Base-by-base conservation (phyloP, 148 eudicot species). In the Cornus kousa region DNA sequence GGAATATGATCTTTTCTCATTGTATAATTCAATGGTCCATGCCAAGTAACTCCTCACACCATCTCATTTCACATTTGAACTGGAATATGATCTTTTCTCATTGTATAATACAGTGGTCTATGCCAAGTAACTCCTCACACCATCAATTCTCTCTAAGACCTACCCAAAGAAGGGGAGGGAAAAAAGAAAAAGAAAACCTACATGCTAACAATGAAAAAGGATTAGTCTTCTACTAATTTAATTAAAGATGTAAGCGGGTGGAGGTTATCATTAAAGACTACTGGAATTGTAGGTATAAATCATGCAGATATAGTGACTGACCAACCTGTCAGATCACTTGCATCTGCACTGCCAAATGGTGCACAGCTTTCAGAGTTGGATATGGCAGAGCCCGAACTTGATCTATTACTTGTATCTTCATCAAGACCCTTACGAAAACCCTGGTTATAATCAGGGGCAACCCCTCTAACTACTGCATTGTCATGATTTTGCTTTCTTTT, bases 331-430 rank as follows among this genome's bases (percentile, higher is more conserved):
- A 93, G 88, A 80, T 96, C 97, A 90, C 97, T 92, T 76, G 87
- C 93, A 88, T 94, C 99, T 59, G 86, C 93, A 82, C 88, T 82
- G 74, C 92, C 89, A 82, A 89, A 91, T 84, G 87, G 97, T 43
- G 91, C 89, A 88, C 90, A 94, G 83, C 97, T 94, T 76, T 96
- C 98, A n/a, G 98, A 88, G 74, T 96, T 96, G 23, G 99, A 96
- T 76, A 92, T 79, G 57, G 97, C 99, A 74, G 99, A 96, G 74
- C 98, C 99, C 74, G 98, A 96, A 84, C 99, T 96, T 81, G 99
- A 96, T 80, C 97, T 86, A 79, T 94, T 93, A 83, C 99, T 96
- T 55, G 86, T 92, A 81, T 94, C 99, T 79, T 96, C 98, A 60
- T 96, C 97, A 14, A 87, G 71, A 32, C 60, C 84, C 82, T 90